phyloP scores from a whole-genome alignment of 139 green algal species.

The Raphidocelis subcapitata region DNA sequence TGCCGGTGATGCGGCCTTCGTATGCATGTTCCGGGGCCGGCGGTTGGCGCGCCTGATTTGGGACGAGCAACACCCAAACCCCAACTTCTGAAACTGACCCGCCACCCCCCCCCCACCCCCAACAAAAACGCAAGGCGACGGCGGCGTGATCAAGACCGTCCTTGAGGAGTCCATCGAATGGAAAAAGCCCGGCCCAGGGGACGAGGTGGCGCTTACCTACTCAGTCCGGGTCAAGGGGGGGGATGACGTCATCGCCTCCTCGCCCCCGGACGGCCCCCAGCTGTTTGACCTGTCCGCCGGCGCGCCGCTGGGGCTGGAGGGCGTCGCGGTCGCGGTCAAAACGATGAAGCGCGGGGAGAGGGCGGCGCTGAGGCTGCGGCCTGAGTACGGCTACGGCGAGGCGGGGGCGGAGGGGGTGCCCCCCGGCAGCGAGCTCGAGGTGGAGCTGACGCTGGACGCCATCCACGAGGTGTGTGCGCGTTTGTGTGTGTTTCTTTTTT shows the following conservation, averaged over 20 bases:
- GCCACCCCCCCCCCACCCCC: no score
- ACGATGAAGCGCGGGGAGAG: slow-evolving; percentile 84
- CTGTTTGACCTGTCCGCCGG: background rate
- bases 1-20: background rate
- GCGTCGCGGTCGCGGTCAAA: slow-evolving; percentile 53
- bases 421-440: slow-evolving; percentile 61
- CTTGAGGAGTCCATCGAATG: slow-evolving; percentile 54
- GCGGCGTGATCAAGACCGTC: slow-evolving; percentile 78
- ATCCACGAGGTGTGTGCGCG: slow-evolving; percentile 64
- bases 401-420: slow-evolving; percentile 66
- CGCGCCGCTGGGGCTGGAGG: slow-evolving; percentile 1
- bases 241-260: no score
- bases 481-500: no score
- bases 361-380: slow-evolving; percentile 53
- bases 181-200: slow-evolving; percentile 53
- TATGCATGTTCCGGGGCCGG: no score
- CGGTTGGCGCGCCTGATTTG: no score
- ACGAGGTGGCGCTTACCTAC: slow-evolving; percentile 63
- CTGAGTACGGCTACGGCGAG: slow-evolving; percentile 40
- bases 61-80: no score
- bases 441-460: slow-evolving; percentile 70
- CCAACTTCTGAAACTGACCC: no score
- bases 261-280: no score
- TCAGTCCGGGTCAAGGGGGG: slow-evolving; percentile 1
- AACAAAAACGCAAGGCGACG: no score